Conservation (phyloP, 345 rosid species). For the Durio zibethinus region DNA sequence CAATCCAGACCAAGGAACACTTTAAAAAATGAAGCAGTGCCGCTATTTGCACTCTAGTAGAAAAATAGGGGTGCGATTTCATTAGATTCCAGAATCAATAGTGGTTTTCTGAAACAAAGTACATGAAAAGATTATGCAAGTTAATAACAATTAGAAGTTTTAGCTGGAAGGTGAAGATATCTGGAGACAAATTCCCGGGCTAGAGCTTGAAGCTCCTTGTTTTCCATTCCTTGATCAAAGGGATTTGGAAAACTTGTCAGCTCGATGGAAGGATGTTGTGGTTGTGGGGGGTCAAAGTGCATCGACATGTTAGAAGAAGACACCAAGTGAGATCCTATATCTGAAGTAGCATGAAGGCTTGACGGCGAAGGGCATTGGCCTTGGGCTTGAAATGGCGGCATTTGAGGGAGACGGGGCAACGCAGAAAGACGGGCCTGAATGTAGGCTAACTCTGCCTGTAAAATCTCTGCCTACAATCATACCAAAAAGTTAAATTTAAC, state of each 20-base stretch:
- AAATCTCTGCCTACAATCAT: constrained; percentile 20
- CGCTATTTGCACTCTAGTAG: too few species aligned
- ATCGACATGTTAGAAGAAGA: constrained; percentile 27
- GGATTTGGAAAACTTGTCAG: constrained; percentile 5
- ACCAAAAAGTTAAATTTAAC: neutral
- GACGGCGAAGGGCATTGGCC: constrained; percentile 13
- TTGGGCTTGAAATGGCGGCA: constrained; percentile 20
- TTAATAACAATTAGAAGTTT: neutral
- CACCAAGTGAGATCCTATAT: constrained; percentile 14
- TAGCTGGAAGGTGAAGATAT: constrained; percentile 34
- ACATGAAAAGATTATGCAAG: neutral
- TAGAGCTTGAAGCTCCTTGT: constrained; percentile 40
- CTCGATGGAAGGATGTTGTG: constrained; percentile 9
- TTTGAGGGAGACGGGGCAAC: constrained; percentile 36
- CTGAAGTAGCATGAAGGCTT: constrained; percentile 16
- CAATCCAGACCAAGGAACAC: too few species aligned
- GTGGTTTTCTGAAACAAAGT: neutral
- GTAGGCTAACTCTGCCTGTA: constrained; percentile 75
- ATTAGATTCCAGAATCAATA: neutral
- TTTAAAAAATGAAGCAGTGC: neutral
- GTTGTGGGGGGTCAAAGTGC: constrained; percentile 27
- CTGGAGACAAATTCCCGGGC: constrained; percentile 48
- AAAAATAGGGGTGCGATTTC: neutral
- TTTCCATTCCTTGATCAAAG: constrained; percentile 23
- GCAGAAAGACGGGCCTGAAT: constrained; percentile 61